A percentile compares a stretch with the other conserved stretches of the same genome.
Conservation (phyloP, 2,329 filamentous ascomycete species). For the Aspergillus piperis region DNA sequence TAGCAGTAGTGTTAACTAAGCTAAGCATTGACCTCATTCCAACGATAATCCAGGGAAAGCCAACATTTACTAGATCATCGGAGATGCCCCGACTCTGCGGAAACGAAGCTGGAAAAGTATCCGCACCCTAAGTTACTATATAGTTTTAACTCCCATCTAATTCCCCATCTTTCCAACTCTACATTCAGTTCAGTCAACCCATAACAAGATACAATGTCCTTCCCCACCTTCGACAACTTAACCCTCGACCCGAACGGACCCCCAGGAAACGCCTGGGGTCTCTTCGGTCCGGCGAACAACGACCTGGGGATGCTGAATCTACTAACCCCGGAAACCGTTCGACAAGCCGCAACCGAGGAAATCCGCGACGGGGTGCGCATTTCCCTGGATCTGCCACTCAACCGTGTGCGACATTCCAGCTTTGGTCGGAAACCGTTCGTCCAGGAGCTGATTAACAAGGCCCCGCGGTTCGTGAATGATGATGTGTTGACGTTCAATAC, state of each 20-base stretch:
- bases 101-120: slow-evolving; percentile 13
- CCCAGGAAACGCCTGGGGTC: slow-evolving; percentile 58
- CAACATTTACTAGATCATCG: not conserved
- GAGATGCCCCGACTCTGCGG: not conserved
- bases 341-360: slow-evolving; percentile 45
- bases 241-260: slow-evolving; percentile 54
- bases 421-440: slow-evolving; percentile 60
- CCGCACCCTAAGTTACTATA: not conserved
- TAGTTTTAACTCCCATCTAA: not conserved
- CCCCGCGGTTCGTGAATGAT: slow-evolving; percentile 59
- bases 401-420: slow-evolving; percentile 55
- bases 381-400: slow-evolving; percentile 62
- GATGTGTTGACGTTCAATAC: slow-evolving; percentile 62
- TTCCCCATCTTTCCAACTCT: not conserved
- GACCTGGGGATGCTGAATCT: slow-evolving; percentile 59
- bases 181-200: not conserved
- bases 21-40: not conserved
- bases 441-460: slow-evolving; percentile 55
- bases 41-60: not conserved
- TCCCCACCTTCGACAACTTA: slow-evolving; percentile 46
- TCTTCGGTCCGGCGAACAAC: slow-evolving; percentile 52
- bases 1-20: not conserved
- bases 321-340: slow-evolving; percentile 51
- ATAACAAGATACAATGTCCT: slow-evolving; percentile 1
- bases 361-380: slow-evolving; percentile 47